Evolutionary conservation across 2,329 filamentous ascomycete species (phyloP), one percentile per base, ranked within the genome.

Genomic region (Aspergillus phoenicis): DNA sequence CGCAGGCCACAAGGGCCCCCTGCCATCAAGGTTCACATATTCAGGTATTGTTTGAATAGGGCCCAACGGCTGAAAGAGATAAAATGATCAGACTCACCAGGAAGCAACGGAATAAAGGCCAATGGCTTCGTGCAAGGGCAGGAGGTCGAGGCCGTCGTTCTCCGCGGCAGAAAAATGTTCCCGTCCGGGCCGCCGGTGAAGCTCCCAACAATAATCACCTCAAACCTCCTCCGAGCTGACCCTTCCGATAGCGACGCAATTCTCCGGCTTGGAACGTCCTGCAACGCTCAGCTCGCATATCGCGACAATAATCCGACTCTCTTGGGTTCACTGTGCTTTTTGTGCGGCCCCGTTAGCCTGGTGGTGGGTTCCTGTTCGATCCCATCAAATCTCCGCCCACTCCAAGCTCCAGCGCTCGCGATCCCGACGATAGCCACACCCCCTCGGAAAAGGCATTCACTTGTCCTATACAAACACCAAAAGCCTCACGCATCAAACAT

Each of bases 161-260:
- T 68, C 63, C 57, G 68, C 74, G 74, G 74, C 73, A 73, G 71
- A 76, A 76, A 76, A 76, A 76, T 75, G 65, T 76, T 76, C 75
- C 74, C 65, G 70, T 70, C 72, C 72, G 69, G 73, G 72, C 67
- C 64, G 67, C 73, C 74, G 74, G 74, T 74, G 73, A 75, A 73
- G 71, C 70, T 74, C 72, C 69, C 71, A 73, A 73, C 71, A 45
- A 45, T 36, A 68, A 22, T 22, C n/a, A 67, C 70, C 72, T 76
- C 74, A 76, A 76, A 76, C 74, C 63, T 68, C 66, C 61, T 66
- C 59, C 55, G 57, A 62, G 57, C 56, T 43, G 57, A 53, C 47
- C 30, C 43, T 17, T 24, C 36, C 52, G 58, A 41, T 54, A 63
- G 28, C 62, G 63, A 54, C 66, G 64, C 49, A 68, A 66, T 52